Evolutionary conservation across 2,329 filamentous ascomycete genomes (phyloP).

Genomic region (Zymoseptoria pseudotritici): DNA sequence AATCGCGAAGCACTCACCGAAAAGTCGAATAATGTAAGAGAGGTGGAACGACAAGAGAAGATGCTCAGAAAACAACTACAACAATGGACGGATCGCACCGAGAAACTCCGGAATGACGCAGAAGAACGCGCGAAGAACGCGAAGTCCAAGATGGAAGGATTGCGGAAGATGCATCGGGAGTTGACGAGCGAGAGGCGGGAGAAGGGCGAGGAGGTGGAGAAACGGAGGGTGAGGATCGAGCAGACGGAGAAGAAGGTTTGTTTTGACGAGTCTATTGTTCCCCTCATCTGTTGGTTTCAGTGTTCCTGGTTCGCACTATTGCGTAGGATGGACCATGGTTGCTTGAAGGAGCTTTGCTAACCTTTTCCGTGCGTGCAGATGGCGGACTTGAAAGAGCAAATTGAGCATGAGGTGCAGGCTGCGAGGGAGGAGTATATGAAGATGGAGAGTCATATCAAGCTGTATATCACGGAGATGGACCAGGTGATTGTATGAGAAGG

Average conservation of each 20-base stretch:
- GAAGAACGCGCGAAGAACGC: slow-evolving; percentile 74
- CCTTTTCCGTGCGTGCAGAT: slow-evolving; percentile 52
- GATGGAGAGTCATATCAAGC: slow-evolving; percentile 92
- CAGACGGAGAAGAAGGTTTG: slow-evolving; percentile 96
- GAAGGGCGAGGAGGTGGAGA: slow-evolving; percentile 87
- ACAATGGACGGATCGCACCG: slow-evolving; percentile 81
- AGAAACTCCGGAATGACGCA: slow-evolving; percentile 72
- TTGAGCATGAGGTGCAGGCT: slow-evolving; percentile 85
- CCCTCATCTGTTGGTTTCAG: neutral
- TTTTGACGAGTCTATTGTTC: slow-evolving; percentile 2
- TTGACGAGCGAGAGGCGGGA: slow-evolving; percentile 78
- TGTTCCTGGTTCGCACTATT: neutral
- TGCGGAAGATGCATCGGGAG: slow-evolving; percentile 69
- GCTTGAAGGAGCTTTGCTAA: slow-evolving; percentile 13
- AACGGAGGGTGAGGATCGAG: slow-evolving; percentile 85
- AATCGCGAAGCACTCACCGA: slow-evolving; percentile 85
- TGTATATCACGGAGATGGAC: slow-evolving; percentile 99
- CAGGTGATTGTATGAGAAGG: slow-evolving; percentile 56
- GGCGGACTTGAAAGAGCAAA: slow-evolving; percentile 94
- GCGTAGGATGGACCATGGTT: neutral
- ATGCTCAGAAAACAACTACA: slow-evolving; percentile 75
- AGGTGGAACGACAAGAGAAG: slow-evolving; percentile 82
- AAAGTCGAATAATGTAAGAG: slow-evolving; percentile 78
- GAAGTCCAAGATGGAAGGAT: slow-evolving; percentile 82
- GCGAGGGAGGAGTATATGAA: slow-evolving; percentile 94